These are phyloP conservation scores for Beta lomatogona DNA, from an alignment of 179 eudicot species.

Conservation along the genomic window DNA sequence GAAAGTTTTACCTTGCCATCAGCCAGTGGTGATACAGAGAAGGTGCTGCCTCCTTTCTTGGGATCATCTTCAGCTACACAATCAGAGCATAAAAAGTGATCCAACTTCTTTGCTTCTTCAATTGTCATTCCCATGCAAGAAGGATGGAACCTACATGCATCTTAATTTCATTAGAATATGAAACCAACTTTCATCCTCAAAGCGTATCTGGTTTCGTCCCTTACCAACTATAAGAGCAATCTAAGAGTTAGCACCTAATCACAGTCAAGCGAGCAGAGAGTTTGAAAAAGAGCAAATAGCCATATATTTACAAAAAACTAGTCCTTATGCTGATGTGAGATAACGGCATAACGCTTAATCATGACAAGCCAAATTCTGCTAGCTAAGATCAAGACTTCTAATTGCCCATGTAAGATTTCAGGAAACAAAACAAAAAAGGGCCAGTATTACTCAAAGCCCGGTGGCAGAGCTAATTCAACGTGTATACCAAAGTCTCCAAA, in stretches of 20 bases:
- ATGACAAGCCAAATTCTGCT: not conserved
- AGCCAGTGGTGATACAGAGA: slow-evolving; percentile 47
- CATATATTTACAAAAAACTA: not conserved
- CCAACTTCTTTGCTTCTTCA: slow-evolving; percentile 84
- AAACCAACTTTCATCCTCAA: not conserved
- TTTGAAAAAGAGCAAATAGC: not conserved
- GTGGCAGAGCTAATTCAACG: not conserved
- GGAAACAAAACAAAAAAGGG: not conserved
- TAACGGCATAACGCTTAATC: not conserved
- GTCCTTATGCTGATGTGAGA: not conserved
- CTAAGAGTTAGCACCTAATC: not conserved
- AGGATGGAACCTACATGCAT: slow-evolving; percentile 77
- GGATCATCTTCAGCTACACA: slow-evolving; percentile 64
- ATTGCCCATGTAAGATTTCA: not conserved
- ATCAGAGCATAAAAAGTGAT: slow-evolving; percentile 71
- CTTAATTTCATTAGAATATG: slow-evolving; percentile 3
- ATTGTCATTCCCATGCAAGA: slow-evolving; percentile 82
- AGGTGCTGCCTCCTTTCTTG: slow-evolving; percentile 52
- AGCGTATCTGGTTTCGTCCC: not conserved
- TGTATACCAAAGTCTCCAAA: not conserved
- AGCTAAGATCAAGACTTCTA: not conserved
- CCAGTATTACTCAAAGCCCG: not conserved
- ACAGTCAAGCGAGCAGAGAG: not conserved
- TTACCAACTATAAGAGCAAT: not conserved
- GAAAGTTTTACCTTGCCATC: slow-evolving; percentile 57